Percentiles rank a stretch among this genome's conserved stretches.
These are phyloP conservation scores for Paramecium tetraurelia DNA, from an alignment of 73 alveolate genomes.

Conservation along the genomic window DNA sequence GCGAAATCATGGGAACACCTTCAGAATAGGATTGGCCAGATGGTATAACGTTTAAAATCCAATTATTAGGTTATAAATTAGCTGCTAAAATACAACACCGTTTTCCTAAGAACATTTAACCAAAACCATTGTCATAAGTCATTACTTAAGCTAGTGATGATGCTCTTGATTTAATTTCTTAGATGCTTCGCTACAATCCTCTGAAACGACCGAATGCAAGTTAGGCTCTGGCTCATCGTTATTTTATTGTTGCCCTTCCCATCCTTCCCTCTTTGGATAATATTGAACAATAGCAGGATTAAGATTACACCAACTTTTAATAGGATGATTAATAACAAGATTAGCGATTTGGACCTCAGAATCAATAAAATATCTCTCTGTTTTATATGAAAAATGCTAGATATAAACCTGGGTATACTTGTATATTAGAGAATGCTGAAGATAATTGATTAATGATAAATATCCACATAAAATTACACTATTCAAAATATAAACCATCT, in stretches of 20 bases:
- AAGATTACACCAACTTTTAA: not conserved
- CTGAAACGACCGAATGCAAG: slow-evolving; percentile 12
- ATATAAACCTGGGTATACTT: slow-evolving; percentile 41
- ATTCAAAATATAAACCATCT: not conserved
- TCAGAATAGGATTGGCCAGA: slow-evolving; percentile 77
- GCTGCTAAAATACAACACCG: slow-evolving; percentile 60
- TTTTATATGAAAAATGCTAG: slow-evolving; percentile 47
- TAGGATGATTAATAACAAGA: not conserved
- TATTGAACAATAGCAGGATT: not conserved
- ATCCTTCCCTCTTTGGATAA: slow-evolving; percentile 44
- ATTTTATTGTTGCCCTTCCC: slow-evolving; percentile 37
- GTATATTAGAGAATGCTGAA: slow-evolving; percentile 33
- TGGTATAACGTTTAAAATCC: slow-evolving; percentile 64
- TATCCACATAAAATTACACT: not conserved
- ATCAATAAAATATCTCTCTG: not conserved
- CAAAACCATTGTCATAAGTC: slow-evolving; percentile 15
- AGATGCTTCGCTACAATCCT: slow-evolving; percentile 46
- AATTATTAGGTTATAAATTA: slow-evolving; percentile 53
- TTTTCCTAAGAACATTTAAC: slow-evolving; percentile 53
- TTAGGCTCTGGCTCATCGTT: slow-evolving; percentile 33
- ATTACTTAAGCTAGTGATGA: slow-evolving; percentile 11
- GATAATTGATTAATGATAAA: not conserved
- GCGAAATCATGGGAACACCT: slow-evolving; percentile 99
- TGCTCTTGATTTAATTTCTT: slow-evolving; percentile 35
- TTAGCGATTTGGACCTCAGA: not conserved